Evolutionary conservation across 208 protist genomes (phyloP).

Genomic region (Trypanosoma scelopori): DNA sequence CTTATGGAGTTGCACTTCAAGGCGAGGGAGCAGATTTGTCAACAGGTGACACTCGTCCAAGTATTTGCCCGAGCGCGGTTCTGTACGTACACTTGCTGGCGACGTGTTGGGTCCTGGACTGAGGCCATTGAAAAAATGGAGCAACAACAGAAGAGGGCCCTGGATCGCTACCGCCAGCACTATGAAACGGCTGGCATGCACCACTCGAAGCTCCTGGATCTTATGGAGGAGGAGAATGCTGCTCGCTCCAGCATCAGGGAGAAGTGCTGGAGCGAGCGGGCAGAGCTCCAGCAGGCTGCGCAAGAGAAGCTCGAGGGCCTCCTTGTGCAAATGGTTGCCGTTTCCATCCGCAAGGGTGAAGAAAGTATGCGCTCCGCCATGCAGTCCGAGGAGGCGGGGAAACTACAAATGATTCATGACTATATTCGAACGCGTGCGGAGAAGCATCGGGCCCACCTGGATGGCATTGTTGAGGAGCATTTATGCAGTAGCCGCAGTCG

Average conservation of each 20-base stretch:
- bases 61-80: conserved; percentile 10
- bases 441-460: conserved; percentile 11
- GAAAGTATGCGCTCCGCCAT: not conserved
- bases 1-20: conserved; percentile 13
- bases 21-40: not conserved
- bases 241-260: conserved; percentile 13
- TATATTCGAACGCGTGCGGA: conserved; percentile 12
- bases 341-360: conserved; percentile 8
- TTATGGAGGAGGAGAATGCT: conserved; percentile 23
- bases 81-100: not conserved
- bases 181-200: not conserved
- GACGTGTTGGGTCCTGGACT: conserved; percentile 11
- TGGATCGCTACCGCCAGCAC: conserved; percentile 1
- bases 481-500: not conserved
- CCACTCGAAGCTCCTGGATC: conserved; percentile 5
- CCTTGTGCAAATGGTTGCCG: conserved; percentile 3
- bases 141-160: not conserved
- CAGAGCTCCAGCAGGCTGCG: not conserved
- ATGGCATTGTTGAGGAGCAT: conserved; percentile 19
- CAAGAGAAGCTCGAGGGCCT: conserved; percentile 12
- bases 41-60: conserved; percentile 14
- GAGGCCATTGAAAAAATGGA: conserved; percentile 9
- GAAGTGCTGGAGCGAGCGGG: conserved; percentile 17
- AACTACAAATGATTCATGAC: conserved; percentile 10
- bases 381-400: not conserved